Base-by-base conservation (phyloP, 352 stramenopile genomes). In the Globisporangium solare region DNA sequence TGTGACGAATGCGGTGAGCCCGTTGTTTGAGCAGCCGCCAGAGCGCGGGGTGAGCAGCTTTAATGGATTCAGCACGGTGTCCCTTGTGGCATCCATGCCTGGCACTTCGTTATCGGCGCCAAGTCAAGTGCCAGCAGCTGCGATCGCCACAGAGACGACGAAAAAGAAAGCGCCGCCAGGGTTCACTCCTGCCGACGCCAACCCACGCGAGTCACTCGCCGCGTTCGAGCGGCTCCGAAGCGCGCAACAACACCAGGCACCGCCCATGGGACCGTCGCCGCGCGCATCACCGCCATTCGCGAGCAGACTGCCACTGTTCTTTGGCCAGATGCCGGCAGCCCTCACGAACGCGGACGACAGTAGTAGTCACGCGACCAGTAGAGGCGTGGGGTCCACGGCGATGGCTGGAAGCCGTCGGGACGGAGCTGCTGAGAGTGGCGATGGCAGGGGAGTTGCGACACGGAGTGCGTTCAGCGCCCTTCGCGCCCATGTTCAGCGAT, bases 101-200 rank as follows among this genome's bases (percentile, higher is more conserved):
- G n/a, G 8, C 12, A n/a, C 20, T 14, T 13, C 55, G 13, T 20
- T 18, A 41, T 20, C 41, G 11, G 10, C 37, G 24, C 13, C 39
- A n/a, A 35, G 27, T 35, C 27, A 35, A 3, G 6, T 47, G 6
- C 13, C 31, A 21, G 21, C 17, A 51, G 45, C 27, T 10, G 11
- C 52, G 12, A 55, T 24, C 3, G 21, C 32, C 15, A 14, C 40
- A 22, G 35, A 3, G 37, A 14, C 6, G n/a, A 24, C n/a, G 24
- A 61, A 31, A 50, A 72, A 56, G 56, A 67, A 80, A 18, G 68
- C 71, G 0, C 73, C 76, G 18, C 79, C 79, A 20, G 79, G 79
- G 21, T 89, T 89, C 63, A 76, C 76, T 1, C 51, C 79, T 2
- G 76, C 70, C 0, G 79, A 89, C 54, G 79, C 79, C 3, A 74